Evolutionary conservation across 345 rosid genomes (phyloP).

Genomic region (Sisymbrium irio): DNA sequence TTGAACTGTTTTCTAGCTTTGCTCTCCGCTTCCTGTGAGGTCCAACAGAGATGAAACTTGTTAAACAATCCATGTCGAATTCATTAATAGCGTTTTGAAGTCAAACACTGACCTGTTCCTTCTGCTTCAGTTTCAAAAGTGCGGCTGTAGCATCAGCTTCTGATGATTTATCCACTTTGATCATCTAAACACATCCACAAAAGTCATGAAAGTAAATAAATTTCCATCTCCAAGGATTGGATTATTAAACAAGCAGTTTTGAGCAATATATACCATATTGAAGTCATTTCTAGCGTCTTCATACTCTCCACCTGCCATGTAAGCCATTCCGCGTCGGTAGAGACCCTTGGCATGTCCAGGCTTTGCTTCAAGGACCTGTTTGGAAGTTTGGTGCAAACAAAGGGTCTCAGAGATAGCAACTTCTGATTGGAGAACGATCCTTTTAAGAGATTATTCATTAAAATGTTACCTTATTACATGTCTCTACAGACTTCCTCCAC

Average conservation of each 20-base stretch:
- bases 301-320: conserved; percentile 76
- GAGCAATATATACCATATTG: conserved; percentile 43
- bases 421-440: not conserved
- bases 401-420: not conserved
- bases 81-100: not conserved
- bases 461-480: conserved; percentile 72
- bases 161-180: conserved; percentile 38
- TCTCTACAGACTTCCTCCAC: conserved; percentile 76
- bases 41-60: not conserved
- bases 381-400: not conserved
- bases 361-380: conserved; percentile 81
- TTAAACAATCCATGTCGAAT: not conserved
- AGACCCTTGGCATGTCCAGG: conserved; percentile 80
- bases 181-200: conserved; percentile 30
- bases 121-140: conserved; percentile 74
- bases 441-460: not conserved
- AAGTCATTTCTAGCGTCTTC: conserved; percentile 79
- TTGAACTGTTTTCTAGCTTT: conserved; percentile 84
- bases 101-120: conserved; percentile 57
- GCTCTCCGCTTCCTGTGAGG: conserved; percentile 64
- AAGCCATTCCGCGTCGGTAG: conserved; percentile 98
- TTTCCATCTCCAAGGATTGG: not conserved
- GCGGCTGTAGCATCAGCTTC: conserved; percentile 50
- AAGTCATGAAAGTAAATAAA: not conserved
- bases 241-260: not conserved